Conservation (phyloP, 2,329 filamentous ascomycete genomes). For the Aspergillus floridensis region DNA sequence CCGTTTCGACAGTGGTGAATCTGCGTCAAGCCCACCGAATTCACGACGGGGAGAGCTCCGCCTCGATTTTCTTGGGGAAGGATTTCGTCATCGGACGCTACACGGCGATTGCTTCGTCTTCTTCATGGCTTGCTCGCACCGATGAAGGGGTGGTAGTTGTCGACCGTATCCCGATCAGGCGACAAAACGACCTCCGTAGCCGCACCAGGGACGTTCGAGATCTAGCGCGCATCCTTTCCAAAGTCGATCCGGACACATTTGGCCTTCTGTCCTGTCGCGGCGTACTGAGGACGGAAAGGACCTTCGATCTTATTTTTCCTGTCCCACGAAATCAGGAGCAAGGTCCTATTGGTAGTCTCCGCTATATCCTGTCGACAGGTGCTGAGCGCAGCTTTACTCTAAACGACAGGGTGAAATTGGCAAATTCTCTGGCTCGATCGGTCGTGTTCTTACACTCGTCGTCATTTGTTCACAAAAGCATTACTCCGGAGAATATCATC, state of each 20-base stretch:
- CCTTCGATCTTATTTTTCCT: conserved; percentile 2
- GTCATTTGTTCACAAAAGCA: conserved; percentile 48
- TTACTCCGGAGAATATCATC: conserved; percentile 41
- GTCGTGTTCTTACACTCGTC: conserved; percentile 41
- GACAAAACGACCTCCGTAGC: background rate
- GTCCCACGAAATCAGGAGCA: background rate
- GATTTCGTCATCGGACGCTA: background rate
- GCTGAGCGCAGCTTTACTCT: background rate
- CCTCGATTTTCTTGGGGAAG: background rate
- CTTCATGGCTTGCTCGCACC: background rate
- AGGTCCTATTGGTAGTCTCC: background rate
- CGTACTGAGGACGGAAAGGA: background rate
- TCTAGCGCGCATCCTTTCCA: background rate
- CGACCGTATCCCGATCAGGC: background rate
- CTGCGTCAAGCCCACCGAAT: background rate
- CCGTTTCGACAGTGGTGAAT: background rate
- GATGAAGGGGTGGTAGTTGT: background rate
- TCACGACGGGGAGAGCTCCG: background rate
- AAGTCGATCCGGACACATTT: background rate
- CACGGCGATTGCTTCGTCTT: background rate
- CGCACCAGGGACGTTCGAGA: background rate
- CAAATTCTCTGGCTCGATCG: conserved; percentile 31
- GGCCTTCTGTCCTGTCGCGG: background rate
- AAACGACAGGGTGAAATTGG: conserved; percentile 8
- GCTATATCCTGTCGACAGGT: background rate